Evolutionary conservation across 208 protist species (phyloP), one percentile per base, ranked within the genome.

Genomic region (Trypanosoma scelopori): DNA sequence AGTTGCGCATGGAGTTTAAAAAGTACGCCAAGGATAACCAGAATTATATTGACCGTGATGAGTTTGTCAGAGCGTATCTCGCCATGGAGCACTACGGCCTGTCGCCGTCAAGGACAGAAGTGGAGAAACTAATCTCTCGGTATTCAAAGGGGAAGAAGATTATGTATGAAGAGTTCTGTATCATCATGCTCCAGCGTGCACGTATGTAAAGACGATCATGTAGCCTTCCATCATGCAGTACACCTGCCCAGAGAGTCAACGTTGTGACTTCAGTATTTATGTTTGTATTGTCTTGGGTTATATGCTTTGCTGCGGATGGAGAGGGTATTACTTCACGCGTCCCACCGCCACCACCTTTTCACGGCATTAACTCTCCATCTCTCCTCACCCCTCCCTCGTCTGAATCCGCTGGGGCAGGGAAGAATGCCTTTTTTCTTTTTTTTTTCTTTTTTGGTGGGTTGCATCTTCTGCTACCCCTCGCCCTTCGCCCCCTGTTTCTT

Each of bases 161-260:
- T n/a, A 80, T 56, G 43, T 94, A 87, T 53, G 64, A 94, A 39
- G 84, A 92, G 69, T 94, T 94, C 62, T 94, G 84, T 50, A 65
- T 92, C 28, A 74, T 94, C 20, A 92, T 94, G 89, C 77, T 94
- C n/a, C 82, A 86, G 51, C 85, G 85, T 52, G 81, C 80, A 18
- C 81, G 80, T 30, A 88, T 94, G 83, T 94, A 79, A 77, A 63
- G 6, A 35, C 20, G 42, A 23, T 20, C 18, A 46, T 55, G 7
- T 13, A 15, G 27, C 0, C 9, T 39, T 35, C 15, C 28, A 5
- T 0, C 35, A 12, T 39, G 13, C 23, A 27, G 22, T 61, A 3
- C 52, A 45, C 16, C 32, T 37, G 32, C 9, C 5, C 9, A 9
- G n/a, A n/a, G n/a, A n/a, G n/a, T n/a, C n/a, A n/a, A n/a, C n/a